Base-by-base conservation (phyloP, 495 filamentous ascomycete genomes). In the Penicillium ucsense region DNA sequence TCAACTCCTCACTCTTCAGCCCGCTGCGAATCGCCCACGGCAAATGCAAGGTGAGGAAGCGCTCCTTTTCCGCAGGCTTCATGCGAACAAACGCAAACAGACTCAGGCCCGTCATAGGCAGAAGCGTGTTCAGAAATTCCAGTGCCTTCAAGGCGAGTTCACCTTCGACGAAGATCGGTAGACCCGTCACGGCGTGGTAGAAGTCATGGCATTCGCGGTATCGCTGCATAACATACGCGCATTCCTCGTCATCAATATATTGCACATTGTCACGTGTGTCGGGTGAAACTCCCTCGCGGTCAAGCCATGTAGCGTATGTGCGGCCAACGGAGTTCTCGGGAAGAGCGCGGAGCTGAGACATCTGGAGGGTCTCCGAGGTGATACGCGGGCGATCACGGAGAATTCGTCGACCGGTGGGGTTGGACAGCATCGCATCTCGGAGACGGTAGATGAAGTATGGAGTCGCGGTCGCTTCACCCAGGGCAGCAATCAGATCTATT, bases 171-270 rank as follows among this genome's bases (percentile, higher is more conserved):
- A 96, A 82, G n/a, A 89, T 78, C 0, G 94, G 92, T 32, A 98
- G 71, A 0, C 92, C 92, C 8, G 89, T 95, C 33, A 98, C 71
- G 0, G 94, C 92, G 66, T 98, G 92, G 72, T 94, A 97, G 75
- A 98, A 97, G 61, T 98, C 92, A 65, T 98, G 92, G 57, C 86
- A 92, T 66, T 98, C 94, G 41, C 92, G 81, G 67, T 98, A 98
- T 31, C 92, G 82, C 76, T 97, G 92, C 88, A 98, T 95, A 4
- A 97, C 92, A 65, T 97, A 98, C 12, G 92, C 92, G 62, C 88
- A 94, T 62, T 97, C 92, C 45, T 81, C 82, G 60, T 95, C 84
- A 62, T 96, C 91, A 45, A 98, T 89, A 66, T 94, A 96, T 38
- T 83, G 76, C 28, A 98, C 92, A 11, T 61, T 54, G 34, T 80